Evolutionary conservation across 148 eudicot genomes (phyloP), one percentile per base, ranked within the genome.

Genomic region (Polygonum aviculare): DNA sequence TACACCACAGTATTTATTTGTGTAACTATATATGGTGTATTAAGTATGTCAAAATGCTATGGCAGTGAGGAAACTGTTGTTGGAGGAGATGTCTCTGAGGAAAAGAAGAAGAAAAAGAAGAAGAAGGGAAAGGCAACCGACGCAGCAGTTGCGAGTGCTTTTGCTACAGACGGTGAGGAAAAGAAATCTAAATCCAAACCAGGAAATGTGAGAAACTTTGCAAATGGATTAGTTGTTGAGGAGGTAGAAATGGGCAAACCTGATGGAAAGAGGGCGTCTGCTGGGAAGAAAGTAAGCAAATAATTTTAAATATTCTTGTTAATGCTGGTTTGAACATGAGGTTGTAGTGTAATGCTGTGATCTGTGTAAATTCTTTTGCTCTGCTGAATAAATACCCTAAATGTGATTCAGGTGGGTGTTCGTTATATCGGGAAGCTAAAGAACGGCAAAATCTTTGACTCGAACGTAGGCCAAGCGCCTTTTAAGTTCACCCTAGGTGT

Each of bases 401-500:
- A 67, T 71, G 5, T 47, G 50, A 65, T 77, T 80, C 88, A 94
- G 98, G 91, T 94, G 59, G 78, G 90, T 79, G 92, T 92, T 72
- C 86, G 63, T 55, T 94, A 94, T 65, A 87, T 83, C 31, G 98
- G 98, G 69, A 94, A 94, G 94, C 79, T 94, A 81, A 92, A 90
- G 80, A 90, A 80, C 70, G 93, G 86, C 12, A 77, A 90, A 82
- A 86, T 85, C 12, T 94, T 94, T 75, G 98, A 94, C 79, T 87
- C 96, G 16, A 94, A 92, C 76, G 74, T 85, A 71, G 88, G 93
- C 70, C 78, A 78, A 78, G 84, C 89, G 55, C 97, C 98, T 73
- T 90, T 92, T 63, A 85, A 90, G 81, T 95, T 95, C 70, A 96
- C 92, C 75, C 81, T 95, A 76, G 98, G 98, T 90, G 72, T 95